These are phyloP conservation scores for Flagelloscypha sp. DNA, from an alignment of 768 basidiomycete genomes.

Conservation along the genomic window DNA sequence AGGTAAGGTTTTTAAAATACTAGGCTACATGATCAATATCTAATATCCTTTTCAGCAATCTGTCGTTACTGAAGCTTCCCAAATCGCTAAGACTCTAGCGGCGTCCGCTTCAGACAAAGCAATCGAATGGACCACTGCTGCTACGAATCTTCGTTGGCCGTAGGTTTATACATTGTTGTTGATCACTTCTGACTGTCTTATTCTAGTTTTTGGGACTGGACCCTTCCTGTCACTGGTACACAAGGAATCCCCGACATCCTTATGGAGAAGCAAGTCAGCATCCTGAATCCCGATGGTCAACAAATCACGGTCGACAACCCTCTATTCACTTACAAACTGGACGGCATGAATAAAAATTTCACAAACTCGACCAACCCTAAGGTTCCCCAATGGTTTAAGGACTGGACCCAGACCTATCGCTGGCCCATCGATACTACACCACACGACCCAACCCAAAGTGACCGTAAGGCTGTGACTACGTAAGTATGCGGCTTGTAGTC, in stretches of 20 bases:
- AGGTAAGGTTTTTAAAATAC: slow-evolving; percentile 26
- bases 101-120: slow-evolving; percentile 21
- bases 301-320: slow-evolving; percentile 23
- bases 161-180: slow-evolving; percentile 42
- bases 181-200: slow-evolving; percentile 31
- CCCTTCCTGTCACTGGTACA: neutral
- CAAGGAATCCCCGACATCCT: neutral
- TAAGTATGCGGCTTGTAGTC: too few species aligned
- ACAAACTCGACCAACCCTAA: too few species aligned
- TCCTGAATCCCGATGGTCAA: slow-evolving; percentile 24
- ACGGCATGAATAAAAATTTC: too few species aligned
- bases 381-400: neutral
- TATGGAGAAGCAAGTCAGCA: slow-evolving; percentile 5
- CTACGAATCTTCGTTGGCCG: slow-evolving; percentile 28
- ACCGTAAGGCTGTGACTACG: too few species aligned
- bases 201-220: slow-evolving; percentile 13
- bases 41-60: slow-evolving; percentile 31
- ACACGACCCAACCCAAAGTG: too few species aligned
- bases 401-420: neutral
- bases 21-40: neutral
- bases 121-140: slow-evolving; percentile 23
- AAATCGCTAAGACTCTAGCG: slow-evolving; percentile 23
- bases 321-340: slow-evolving; percentile 19
- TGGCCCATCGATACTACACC: neutral
- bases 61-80: slow-evolving; percentile 28